phyloP scores from a whole-genome alignment of 2,329 filamentous ascomycete species.

The Epichloe glyceriae region DNA sequence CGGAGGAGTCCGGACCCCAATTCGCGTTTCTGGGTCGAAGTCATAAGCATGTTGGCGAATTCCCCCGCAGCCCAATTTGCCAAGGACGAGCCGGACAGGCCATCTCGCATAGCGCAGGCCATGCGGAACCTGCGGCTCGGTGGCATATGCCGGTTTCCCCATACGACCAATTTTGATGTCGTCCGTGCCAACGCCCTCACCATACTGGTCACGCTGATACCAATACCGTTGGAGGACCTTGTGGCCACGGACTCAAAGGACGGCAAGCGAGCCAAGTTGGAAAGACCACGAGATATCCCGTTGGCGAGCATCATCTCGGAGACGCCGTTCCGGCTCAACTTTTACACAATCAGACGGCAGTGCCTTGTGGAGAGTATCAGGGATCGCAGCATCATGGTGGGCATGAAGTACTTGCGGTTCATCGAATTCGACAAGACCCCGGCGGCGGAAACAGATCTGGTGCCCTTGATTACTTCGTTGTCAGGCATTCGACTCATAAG shows the following conservation, averaged over 20 bases:
- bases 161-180: constrained; percentile 6
- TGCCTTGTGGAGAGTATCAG: constrained; percentile 1
- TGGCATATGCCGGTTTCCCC: constrained; percentile 4
- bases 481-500: constrained; percentile 4
- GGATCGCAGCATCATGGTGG: background rate
- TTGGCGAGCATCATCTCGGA: background rate
- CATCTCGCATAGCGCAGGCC: constrained; percentile 4
- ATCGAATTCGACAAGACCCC: constrained; percentile 5
- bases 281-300: constrained; percentile 1
- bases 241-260: background rate
- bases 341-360: constrained; percentile 4
- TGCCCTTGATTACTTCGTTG: background rate
- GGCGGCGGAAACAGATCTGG: background rate
- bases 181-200: constrained; percentile 7
- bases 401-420: constrained; percentile 6
- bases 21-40: constrained; percentile 1
- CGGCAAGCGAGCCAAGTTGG: constrained; percentile 1
- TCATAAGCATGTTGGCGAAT: constrained; percentile 5
- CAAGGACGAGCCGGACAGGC: background rate
- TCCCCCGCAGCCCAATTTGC: constrained; percentile 1
- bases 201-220: constrained; percentile 5
- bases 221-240: constrained; percentile 6
- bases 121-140: constrained; percentile 5
- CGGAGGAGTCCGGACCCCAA: background rate
- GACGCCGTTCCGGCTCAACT: constrained; percentile 5